These are phyloP conservation scores for Coniochaeta pulveracea DNA, from an alignment of 2,329 filamentous ascomycete genomes.

Conservation along the genomic window DNA sequence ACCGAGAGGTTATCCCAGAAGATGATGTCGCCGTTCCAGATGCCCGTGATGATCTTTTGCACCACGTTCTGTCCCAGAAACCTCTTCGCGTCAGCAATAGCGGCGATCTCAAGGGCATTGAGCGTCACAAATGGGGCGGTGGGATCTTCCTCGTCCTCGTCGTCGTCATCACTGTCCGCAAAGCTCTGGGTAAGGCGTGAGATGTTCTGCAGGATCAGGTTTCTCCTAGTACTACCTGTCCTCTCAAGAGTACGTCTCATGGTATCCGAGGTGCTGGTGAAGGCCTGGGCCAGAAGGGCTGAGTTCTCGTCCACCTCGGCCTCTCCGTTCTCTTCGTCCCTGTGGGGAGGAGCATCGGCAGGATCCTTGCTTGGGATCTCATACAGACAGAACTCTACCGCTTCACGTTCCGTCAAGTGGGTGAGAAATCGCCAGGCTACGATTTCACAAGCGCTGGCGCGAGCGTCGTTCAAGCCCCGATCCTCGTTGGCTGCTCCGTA, in stretches of 20 bases:
- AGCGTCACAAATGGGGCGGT: conserved; percentile 65
- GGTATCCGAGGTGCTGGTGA: conserved; percentile 11
- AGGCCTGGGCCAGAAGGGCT: conserved; percentile 29
- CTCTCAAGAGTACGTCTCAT: conserved; percentile 16
- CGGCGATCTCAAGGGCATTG: conserved; percentile 80
- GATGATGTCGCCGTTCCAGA: conserved; percentile 78
- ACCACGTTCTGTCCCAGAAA: conserved; percentile 73
- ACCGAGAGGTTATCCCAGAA: conserved; percentile 77
- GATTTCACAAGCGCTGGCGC: conserved; percentile 67
- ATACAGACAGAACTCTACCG: conserved; percentile 62
- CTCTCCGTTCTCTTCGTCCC: conserved; percentile 27
- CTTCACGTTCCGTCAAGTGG: conserved; percentile 59
- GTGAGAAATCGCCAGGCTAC: conserved; percentile 71
- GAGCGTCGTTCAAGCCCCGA: conserved; percentile 53
- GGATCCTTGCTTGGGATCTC: conserved; percentile 46
- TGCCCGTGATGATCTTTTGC: conserved; percentile 72
- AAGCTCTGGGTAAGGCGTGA: conserved; percentile 42
- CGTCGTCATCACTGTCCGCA: conserved; percentile 25
- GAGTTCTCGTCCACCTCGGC: conserved; percentile 28
- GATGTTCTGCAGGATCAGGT: conserved; percentile 40
- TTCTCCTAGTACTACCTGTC: conserved; percentile 32
- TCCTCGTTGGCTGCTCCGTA: conserved; percentile 53
- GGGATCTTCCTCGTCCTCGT: conserved; percentile 46
- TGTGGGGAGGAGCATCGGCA: conserved; percentile 11
- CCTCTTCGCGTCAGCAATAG: conserved; percentile 70